These are phyloP conservation scores for Cercospora sesami DNA, from an alignment of 2,329 filamentous ascomycete species.

Conservation along the genomic window DNA sequence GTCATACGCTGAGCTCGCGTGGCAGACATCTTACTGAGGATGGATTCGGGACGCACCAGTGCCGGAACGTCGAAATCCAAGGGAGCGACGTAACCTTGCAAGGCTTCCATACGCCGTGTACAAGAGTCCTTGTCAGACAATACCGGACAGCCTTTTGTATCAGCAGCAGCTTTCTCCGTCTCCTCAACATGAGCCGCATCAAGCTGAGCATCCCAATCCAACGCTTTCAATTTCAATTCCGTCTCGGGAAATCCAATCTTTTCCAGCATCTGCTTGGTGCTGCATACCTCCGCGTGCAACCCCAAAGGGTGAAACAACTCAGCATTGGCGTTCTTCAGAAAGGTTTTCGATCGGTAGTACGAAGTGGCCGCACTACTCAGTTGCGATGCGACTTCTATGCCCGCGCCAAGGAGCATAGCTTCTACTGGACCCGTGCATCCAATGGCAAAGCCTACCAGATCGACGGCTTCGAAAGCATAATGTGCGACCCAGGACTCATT, in stretches of 20 bases:
- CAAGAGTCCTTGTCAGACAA: constrained; percentile 23
- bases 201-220: background rate
- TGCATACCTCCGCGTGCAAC: constrained; percentile 1
- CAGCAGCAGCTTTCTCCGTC: background rate
- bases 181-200: too few relatives aligned
- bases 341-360: constrained; percentile 10
- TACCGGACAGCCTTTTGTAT: background rate
- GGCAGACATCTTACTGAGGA: constrained; percentile 23
- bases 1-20: constrained; percentile 27
- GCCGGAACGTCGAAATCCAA: constrained; percentile 28
- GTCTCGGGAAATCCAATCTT: constrained; percentile 6
- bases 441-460: constrained; percentile 29
- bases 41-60: constrained; percentile 16
- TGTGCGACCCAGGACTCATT: constrained; percentile 35
- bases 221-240: constrained; percentile 1
- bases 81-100: constrained; percentile 28
- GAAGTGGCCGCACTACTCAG: constrained; percentile 15
- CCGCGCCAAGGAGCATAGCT: constrained; percentile 25
- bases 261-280: constrained; percentile 16
- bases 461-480: constrained; percentile 31
- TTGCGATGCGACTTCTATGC: constrained; percentile 27
- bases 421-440: constrained; percentile 26
- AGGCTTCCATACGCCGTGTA: constrained; percentile 24
- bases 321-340: constrained; percentile 14
- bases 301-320: constrained; percentile 14